Evolutionary conservation across 805 yeast species (phyloP).

Genomic region (Komagataella pseudopastoris): DNA sequence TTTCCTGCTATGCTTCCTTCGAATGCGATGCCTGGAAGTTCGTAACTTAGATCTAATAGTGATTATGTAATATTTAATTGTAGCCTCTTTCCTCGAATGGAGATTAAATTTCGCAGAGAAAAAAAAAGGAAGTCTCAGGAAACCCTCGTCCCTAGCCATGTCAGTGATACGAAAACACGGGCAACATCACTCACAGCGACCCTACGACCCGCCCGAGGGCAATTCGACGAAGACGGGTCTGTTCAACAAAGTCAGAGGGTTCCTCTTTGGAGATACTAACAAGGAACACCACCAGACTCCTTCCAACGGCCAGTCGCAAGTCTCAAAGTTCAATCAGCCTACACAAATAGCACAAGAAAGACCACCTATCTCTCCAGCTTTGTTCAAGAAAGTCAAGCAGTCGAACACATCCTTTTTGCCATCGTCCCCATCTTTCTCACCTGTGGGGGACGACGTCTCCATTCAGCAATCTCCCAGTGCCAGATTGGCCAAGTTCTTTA

Average conservation of each 20-base stretch:
- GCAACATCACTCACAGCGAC: neutral
- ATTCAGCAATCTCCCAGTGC: conserved; percentile 32
- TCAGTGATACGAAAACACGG: neutral
- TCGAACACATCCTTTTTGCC: neutral
- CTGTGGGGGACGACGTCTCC: neutral
- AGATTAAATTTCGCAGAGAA: neutral
- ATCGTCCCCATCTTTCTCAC: neutral
- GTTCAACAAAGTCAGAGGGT: neutral
- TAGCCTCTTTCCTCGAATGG: neutral
- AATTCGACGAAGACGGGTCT: neutral
- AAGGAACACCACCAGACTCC: neutral
- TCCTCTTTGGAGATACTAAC: neutral
- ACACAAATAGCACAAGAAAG: neutral
- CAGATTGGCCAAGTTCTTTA: conserved; percentile 54
- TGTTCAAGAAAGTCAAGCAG: neutral
- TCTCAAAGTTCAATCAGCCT: neutral
- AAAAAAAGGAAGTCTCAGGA: neutral
- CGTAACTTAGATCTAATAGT: conserved; percentile 1
- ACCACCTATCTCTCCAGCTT: neutral
- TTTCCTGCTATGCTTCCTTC: conserved; percentile 70
- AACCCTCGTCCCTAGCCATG: neutral
- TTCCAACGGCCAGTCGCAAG: neutral
- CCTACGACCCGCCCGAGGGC: neutral
- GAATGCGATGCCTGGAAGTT: conserved; percentile 61
- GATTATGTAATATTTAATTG: neutral